These are phyloP conservation scores for Pleomassaria siparia DNA, from an alignment of 2,329 filamentous ascomycete species.

Conservation along the genomic window DNA sequence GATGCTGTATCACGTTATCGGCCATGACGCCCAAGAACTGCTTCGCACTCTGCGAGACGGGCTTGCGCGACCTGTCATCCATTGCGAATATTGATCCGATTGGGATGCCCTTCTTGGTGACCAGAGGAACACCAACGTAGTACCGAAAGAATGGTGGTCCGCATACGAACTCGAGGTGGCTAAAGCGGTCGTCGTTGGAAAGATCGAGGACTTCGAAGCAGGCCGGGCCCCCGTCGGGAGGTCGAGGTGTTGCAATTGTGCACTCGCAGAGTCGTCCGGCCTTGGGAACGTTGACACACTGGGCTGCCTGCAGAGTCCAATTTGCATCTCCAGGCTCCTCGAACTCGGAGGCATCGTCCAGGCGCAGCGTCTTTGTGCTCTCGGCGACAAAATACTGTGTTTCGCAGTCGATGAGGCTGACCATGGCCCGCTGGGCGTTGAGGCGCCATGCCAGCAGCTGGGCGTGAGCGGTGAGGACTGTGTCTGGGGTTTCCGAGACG, in stretches of 20 bases:
- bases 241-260: conserved; percentile 22
- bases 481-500: conserved; percentile 19
- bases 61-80: conserved; percentile 24
- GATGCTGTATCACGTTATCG: conserved; percentile 35
- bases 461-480: conserved; percentile 36
- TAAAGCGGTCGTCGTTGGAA: conserved; percentile 36
- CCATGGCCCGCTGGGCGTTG: conserved; percentile 37
- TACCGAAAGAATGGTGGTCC: conserved; percentile 30
- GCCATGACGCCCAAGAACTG: conserved; percentile 31
- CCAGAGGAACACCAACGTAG: conserved; percentile 38
- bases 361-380: conserved; percentile 46
- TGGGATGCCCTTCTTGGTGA: conserved; percentile 31
- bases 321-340: conserved; percentile 35
- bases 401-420: conserved; percentile 52
- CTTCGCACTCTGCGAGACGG: conserved; percentile 5
- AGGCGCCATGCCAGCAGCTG: conserved; percentile 43
- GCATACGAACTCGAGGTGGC: conserved; percentile 29
- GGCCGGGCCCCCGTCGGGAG: conserved; percentile 29
- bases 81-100: conserved; percentile 38
- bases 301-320: background rate
- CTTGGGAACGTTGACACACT: conserved; percentile 38
- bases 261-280: conserved; percentile 38
- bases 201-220: conserved; percentile 45
- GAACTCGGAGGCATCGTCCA: conserved; percentile 37
- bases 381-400: conserved; percentile 56